Base-by-base conservation (phyloP, 805 yeast genomes). In the Lachancea lanzarotensis region DNA sequence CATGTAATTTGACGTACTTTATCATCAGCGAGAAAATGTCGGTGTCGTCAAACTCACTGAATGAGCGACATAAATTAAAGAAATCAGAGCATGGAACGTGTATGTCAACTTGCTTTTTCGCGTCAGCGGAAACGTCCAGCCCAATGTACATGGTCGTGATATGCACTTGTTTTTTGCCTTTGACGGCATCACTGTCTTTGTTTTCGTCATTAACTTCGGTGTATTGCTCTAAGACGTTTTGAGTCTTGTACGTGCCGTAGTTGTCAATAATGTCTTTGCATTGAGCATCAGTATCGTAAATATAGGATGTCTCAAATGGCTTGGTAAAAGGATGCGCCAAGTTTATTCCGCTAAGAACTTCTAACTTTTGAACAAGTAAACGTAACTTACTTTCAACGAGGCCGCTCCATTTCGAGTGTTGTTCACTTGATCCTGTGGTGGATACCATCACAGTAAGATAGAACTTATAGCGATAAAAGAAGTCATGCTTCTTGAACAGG, bases 51-150 rank as follows among this genome's bases (percentile, higher is more conserved):
- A 83, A 76, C 56, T 78, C 72, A 17, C 72, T 72, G 79, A 91
- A 86, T 29, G 78, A 74, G 51, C 86, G 81, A 65, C 97, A 87
- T 7, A 87, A 66, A 35, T 75, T 81, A 67, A 77, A 88, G 62
- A 91, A 93, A 49, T 93, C 98, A 17, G 86, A 75, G 60, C 98
- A 90, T 16, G 96, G 96, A 51, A 81, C 76, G 56, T 84, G 95
- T 46, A 91, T 82, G 62, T 89, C 96, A 53, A 90, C 73, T 54
- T 81, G 77, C 40, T 72, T 76, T 30, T 75, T 75, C 19, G 76
- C 79, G 42, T 75, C 74, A 29, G 65, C 60, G 34, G 57, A 58
- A 36, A 69, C 66, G 40, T 72, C 81, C 38, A 93, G 66, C 0
- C 98, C 98, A 55, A 93, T 78, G 64, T 77, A 93, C 48, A 89